Conservation (phyloP, 352 stramenopile species). For the Phytophthora pistaciae region DNA sequence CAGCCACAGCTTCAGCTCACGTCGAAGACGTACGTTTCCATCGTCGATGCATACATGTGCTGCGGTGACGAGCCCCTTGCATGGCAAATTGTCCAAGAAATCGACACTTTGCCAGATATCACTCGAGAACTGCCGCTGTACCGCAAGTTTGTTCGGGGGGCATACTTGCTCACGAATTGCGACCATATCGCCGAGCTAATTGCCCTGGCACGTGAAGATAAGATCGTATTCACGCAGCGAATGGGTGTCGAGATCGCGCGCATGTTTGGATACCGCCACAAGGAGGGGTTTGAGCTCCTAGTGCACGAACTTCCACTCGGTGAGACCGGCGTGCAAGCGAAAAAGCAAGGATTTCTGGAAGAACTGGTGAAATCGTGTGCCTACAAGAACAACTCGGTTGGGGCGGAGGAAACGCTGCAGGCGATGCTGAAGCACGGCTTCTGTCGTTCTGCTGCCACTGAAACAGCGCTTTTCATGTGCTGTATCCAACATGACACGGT, state of each 20-base stretch:
- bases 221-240: conserved; percentile 62
- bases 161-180: conserved; percentile 70
- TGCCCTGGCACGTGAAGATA: conserved; percentile 50
- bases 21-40: conserved; percentile 72
- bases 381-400: conserved; percentile 67
- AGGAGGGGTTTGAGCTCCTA: conserved; percentile 63
- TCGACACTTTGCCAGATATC: conserved; percentile 48
- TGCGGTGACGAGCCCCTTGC: conserved; percentile 65
- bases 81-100: conserved; percentile 66
- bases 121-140: conserved; percentile 59
- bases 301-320: conserved; percentile 44
- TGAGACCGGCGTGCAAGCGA: conserved; percentile 23
- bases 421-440: conserved; percentile 53
- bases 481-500: conserved; percentile 61
- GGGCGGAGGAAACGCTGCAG: conserved; percentile 60
- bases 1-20: conserved; percentile 70
- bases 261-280: conserved; percentile 67
- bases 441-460: conserved; percentile 59
- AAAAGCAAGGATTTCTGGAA: conserved; percentile 62
- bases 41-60: conserved; percentile 82
- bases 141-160: conserved; percentile 77
- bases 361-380: conserved; percentile 77
- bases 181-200: conserved; percentile 70
- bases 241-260: conserved; percentile 76
- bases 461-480: conserved; percentile 71